Evolutionary conservation across 768 basidiomycete species (phyloP).

Genomic region (Cystobasidium ongulense): DNA sequence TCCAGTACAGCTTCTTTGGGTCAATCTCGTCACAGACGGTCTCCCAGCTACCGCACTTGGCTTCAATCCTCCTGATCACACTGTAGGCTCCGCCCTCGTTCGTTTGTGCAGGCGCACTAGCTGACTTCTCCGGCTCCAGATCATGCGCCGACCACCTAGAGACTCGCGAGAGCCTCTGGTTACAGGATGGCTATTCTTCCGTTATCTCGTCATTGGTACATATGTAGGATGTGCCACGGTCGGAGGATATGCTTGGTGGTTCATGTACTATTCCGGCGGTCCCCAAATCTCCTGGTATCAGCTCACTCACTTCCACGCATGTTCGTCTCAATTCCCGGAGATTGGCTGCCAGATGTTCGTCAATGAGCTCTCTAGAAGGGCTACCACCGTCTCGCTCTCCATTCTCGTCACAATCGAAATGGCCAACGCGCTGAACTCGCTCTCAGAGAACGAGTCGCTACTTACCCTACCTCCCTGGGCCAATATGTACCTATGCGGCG

Average conservation of each 20-base stretch:
- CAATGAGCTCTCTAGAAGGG: slow-evolving; percentile 70
- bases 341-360: slow-evolving; percentile 84
- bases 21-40: slow-evolving; percentile 81
- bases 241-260: slow-evolving; percentile 99
- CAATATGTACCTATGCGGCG: slow-evolving; percentile 83
- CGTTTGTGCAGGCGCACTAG: background rate
- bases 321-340: slow-evolving; percentile 67
- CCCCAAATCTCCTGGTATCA: slow-evolving; percentile 91
- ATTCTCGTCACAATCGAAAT: slow-evolving; percentile 93
- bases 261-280: slow-evolving; percentile 77
- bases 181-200: slow-evolving; percentile 86
- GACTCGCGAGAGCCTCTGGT: slow-evolving; percentile 84
- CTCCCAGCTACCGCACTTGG: slow-evolving; percentile 93
- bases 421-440: slow-evolving; percentile 87
- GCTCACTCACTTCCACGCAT: slow-evolving; percentile 93
- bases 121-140: slow-evolving; percentile 43
- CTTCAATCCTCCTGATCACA: slow-evolving; percentile 93
- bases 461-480: slow-evolving; percentile 83
- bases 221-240: slow-evolving; percentile 95
- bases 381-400: slow-evolving; percentile 92
- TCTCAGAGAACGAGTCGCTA: slow-evolving; percentile 93
- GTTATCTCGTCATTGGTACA: slow-evolving; percentile 83
- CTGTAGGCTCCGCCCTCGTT: slow-evolving; percentile 39
- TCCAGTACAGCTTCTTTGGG: slow-evolving; percentile 95
- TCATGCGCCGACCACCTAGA: slow-evolving; percentile 90